Evolutionary conservation across 495 filamentous ascomycete genomes (phyloP), one percentile per base, ranked within the genome.

Genomic region (Acidomyces sp.): DNA sequence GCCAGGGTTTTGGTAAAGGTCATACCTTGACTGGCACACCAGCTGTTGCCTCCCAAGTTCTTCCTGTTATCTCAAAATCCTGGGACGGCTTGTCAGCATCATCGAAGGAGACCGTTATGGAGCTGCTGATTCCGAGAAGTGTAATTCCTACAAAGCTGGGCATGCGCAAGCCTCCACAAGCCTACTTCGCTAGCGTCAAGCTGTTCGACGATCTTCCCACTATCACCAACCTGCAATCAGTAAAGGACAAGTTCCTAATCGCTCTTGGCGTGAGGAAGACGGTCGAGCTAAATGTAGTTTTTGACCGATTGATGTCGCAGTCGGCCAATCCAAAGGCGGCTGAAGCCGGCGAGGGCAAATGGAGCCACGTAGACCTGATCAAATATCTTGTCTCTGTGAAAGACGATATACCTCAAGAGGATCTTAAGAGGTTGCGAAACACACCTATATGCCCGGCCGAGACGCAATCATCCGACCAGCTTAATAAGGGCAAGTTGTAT

Each of bases 351-450:
- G 63, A 37, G 58, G 39, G 50, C 13, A 84, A 79, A 66, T 93
- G 82, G 84, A 92, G 78, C 48, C 90, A 96, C 56, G 77, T 92
- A 32, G 87, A 96, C 49, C 68, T 99, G 12, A 88, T 99, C 60
- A 82, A 79, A 45, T 99, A 99, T 51, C 71, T 99, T 29, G 72
- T 83, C 7, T 88, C 85, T 12, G 86, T 99, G 6, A 72, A 74
- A 37, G 74, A 85, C 34, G 92, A 99, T 54, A 94, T 99, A 39
- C 92, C 90, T 6, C 51, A 60, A 9, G 78, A 77, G 23, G 92
- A 99, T 57, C 71, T 95, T 39, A 76, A 73, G 46, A 78, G 79
- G 46, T 71, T 99, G 21, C 80, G 68, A 25, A 68, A 71, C 22
- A 82, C 82, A 1, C 74, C 72, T 17, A 80, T 95, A 20, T 93